phyloP scores from a whole-genome alignment of 495 filamentous ascomycete species.

The Talaromyces borbonicus region DNA sequence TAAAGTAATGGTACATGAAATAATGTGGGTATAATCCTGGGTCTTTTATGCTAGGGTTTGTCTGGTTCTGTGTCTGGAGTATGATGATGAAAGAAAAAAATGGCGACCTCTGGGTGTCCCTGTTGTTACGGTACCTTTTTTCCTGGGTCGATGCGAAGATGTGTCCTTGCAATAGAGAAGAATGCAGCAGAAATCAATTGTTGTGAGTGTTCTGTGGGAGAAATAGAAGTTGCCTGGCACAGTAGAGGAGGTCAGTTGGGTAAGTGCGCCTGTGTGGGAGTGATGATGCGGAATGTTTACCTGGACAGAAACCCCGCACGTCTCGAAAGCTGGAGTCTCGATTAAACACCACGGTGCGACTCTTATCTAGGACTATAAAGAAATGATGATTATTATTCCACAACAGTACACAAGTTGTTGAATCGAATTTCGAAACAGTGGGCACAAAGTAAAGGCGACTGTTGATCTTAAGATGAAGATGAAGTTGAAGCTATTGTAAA shows the following conservation, averaged over 20 bases:
- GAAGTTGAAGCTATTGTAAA: not conserved
- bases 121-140: slow-evolving; percentile 10
- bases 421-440: no score
- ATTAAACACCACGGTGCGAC: not conserved
- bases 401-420: no score
- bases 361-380: no score
- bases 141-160: not conserved
- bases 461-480: no score
- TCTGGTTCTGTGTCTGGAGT: not conserved
- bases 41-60: not conserved
- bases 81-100: slow-evolving; percentile 5
- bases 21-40: not conserved
- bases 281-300: slow-evolving; percentile 1
- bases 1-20: slow-evolving; percentile 33
- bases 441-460: no score
- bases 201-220: no score
- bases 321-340: not conserved
- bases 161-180: no score
- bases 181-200: no score
- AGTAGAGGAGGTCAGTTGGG: not conserved
- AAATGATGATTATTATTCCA: no score
- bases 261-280: not conserved
- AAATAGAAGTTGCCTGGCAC: no score
- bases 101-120: not conserved
- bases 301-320: slow-evolving; percentile 4